Evolutionary conservation across 306 rosid genomes (phyloP), one percentile per base, ranked within the genome.

Genomic region (Parietaria judaica): DNA sequence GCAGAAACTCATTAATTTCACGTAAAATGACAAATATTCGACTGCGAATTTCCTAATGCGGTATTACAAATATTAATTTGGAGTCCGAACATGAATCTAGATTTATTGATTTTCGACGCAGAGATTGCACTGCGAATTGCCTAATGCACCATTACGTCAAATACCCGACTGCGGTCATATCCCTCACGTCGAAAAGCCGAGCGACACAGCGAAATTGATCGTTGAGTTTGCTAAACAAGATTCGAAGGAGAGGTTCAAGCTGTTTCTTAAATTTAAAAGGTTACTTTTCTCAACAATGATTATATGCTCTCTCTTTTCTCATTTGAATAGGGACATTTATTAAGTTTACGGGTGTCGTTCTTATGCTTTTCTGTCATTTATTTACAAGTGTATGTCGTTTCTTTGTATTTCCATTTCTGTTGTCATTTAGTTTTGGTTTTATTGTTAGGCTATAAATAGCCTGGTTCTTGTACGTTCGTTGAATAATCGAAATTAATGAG

Each of bases 151-250:
- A 41, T 17, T 88, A 64, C 86, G 84, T 58, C 95, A 79, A 77
- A 80, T 88, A 75, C 78, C 90, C 36, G 61, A 82, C 31, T 92
- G 99, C 14, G 95, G 96, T n/a, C 96, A 92, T 66, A 50, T 92
- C 72, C 96, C 98, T 72, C 95, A 86, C 68, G 85, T 86, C 15
- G 94, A 92, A 66, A 88, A 67, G 78, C 96, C 99, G 36, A 80
- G 68, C 67, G 62, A 66, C 35, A 85, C 80, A 43, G 75, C 78
- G 15, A 77, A 84, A 74, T 57, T 92, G 74, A 82, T 86, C 47
- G 59, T 54, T 61, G 92, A 84, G 54, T 86, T 88, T 82, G 70
- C 78, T 75, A 74, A 67, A 56, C 76, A 61, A 63, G 79, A 80
- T 52, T 56, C 65, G 56, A 46, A 65, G 67, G 78, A 68, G 72